Evolutionary conservation across 2,329 filamentous ascomycete species (phyloP), one percentile per base, ranked within the genome.

Genomic region (Fusarium udum): DNA sequence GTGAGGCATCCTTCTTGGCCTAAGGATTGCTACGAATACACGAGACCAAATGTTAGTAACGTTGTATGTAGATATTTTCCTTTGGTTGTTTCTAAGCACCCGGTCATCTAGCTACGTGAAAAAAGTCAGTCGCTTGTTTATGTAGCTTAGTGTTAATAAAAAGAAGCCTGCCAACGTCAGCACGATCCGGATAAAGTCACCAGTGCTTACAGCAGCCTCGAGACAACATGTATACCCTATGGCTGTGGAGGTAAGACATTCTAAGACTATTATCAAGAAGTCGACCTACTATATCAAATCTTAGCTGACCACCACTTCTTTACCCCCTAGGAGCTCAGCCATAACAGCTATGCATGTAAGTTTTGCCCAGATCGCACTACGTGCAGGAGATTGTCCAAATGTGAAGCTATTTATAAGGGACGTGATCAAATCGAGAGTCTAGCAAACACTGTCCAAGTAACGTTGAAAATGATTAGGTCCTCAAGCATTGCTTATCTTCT

Each of bases 221-320:
- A 31, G 12, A 7, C 13, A 24, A 12, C 2, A 2, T 15, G 2
- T 31, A 6, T 16, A 8, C 24, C 11, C 4, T 6, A 10, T 3
- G 5, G 20, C 11, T 18, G 8, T 11, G 2, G 3, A 15, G 8
- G 12, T 34, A 7, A 67, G n/a, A 51, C 11, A 24, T 18, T 14
- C 9, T 20, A 15, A 18, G 12, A 24, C 15, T 6, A 31, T 34
- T 34, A 22, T 39, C 6, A 34, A 39, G 34, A 24, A 14, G n/a
- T 55, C 4, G 18, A 28, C 36, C 7, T 61, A 3, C 10, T 64
- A 8, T 14, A 26, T 22, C 15, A 39, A 3, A 10, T 4, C 9
- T 15, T 6, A 11, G 13, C 45, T 31, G 26, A 31, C 13, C 20
- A 12, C 26, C 14, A 14, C 45, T 22, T 7, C 2, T 3, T 7